A percentile compares a stretch with the other conserved stretches of the same genome.
phyloP scores from a whole-genome alignment of 352 stramenopile species.

The Peronosclerospora sorghi region DNA sequence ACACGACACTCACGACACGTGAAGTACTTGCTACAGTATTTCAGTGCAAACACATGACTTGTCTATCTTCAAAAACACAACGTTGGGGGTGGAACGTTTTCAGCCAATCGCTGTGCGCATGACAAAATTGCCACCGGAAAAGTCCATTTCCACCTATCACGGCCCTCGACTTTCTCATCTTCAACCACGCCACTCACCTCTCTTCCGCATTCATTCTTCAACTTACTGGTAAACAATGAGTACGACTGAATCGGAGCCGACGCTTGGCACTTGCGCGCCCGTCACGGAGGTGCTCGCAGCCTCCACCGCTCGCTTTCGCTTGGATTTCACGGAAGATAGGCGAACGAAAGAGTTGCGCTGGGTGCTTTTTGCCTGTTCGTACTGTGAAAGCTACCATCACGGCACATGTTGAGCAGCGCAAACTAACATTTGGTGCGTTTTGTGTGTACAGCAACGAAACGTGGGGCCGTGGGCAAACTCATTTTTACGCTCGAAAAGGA shows the following conservation, averaged over 20 bases:
- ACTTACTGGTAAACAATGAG: background rate
- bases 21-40: no score
- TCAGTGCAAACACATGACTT: no score
- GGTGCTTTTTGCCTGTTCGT: constrained; percentile 63
- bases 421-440: constrained; percentile 66
- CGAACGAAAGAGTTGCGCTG: constrained; percentile 68
- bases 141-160: background rate
- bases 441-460: constrained; percentile 37
- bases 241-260: background rate
- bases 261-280: constrained; percentile 22
- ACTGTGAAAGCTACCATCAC: background rate
- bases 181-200: no score
- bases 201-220: background rate
- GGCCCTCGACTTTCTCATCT: background rate
- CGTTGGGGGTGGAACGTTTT: no score
- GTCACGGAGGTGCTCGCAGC: constrained; percentile 35
- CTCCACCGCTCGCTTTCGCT: constrained; percentile 40
- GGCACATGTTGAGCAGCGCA: no score
- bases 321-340: constrained; percentile 60
- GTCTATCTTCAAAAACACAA: no score
- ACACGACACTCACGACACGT: no score
- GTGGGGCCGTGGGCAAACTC: constrained; percentile 64
- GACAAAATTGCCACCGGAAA: no score
- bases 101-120: no score
- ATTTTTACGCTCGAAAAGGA: constrained; percentile 68